phyloP scores from a whole-genome alignment of 2,329 filamentous ascomycete genomes.

The Podosphaera fusca region DNA sequence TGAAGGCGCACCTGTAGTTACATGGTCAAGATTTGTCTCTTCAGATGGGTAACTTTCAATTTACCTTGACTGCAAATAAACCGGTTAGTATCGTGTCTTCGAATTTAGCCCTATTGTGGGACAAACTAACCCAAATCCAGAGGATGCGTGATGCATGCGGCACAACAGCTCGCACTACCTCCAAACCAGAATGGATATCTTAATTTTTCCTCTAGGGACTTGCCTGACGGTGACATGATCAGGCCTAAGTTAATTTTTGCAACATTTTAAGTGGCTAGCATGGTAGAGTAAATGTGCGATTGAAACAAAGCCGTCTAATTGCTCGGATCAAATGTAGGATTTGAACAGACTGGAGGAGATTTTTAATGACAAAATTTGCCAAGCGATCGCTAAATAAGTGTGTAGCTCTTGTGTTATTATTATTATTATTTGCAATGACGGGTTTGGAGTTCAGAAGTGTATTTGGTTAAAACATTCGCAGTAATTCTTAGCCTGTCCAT shows the following conservation, averaged over 20 bases:
- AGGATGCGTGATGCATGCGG: conserved; percentile 78
- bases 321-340: too few relatives aligned
- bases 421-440: too few relatives aligned
- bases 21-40: background rate
- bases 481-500: too few relatives aligned
- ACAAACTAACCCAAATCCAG: conserved; percentile 60
- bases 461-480: too few relatives aligned
- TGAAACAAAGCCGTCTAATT: too few relatives aligned
- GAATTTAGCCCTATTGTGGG: too few relatives aligned
- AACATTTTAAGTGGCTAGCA: background rate
- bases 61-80: conserved; percentile 12
- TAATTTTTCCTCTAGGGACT: background rate
- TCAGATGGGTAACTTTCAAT: background rate
- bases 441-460: too few relatives aligned
- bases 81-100: conserved; percentile 4
- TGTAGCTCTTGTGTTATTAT: too few relatives aligned
- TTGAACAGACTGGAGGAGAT: background rate
- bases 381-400: too few relatives aligned
- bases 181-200: conserved; percentile 86
- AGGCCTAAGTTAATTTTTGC: background rate
- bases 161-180: conserved; percentile 79
- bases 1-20: conserved; percentile 57
- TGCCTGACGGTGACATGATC: conserved; percentile 8
- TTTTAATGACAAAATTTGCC: background rate
- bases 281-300: too few relatives aligned